Base-by-base conservation (phyloP, 371 early-diverging fungal species). In the Syncephalastrum racemosum region DNA sequence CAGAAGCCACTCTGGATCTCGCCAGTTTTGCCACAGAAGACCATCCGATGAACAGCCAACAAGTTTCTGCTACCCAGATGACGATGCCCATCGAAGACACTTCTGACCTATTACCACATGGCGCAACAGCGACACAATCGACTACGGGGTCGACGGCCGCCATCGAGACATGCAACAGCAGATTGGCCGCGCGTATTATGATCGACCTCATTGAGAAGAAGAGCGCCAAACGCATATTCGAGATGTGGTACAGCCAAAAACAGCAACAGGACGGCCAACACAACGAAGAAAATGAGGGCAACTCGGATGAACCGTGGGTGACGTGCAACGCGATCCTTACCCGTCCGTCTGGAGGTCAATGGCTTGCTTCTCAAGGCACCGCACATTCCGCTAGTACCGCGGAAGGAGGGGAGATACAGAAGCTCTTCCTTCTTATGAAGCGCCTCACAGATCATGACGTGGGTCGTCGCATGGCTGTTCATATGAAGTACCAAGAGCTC, bases 401-500 rank as follows among this genome's bases (percentile, higher is more conserved):
- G 14, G 67, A 74, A 50, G 71, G 71, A 39, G n/a, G 59, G 8
- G 46, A 61, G 20, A 67, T 78, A 4, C 78, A 78, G 22, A 68
- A 67, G 41, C 19, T 71, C 5, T 47, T 73, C 15, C 47, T 64
- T 16, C 48, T 73, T 10, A 57, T 78, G 15, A 69, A 69, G 23
- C 65, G 73, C n/a, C 51, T 79, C 14, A 68, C 75, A 1, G 77
- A 79, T 25, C 54, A 73, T 24, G 68, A 76, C 31, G 41, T 70
- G 6, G 77, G 76, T 40, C 64, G 66, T 40, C 53, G 66, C 14
- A 66, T 74, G 67, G 75, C 75, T 2, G 76, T 76, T 0, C 80
- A 79, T 56, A 70, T 79, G 66, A 75, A 76, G 41, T 79, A 79
- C 48, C 80, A 76, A 42, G 77, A 79, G 54, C 53, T 79, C 36